phyloP scores from a whole-genome alignment of 2,329 filamentous ascomycete species.

The Alternaria alternata region DNA sequence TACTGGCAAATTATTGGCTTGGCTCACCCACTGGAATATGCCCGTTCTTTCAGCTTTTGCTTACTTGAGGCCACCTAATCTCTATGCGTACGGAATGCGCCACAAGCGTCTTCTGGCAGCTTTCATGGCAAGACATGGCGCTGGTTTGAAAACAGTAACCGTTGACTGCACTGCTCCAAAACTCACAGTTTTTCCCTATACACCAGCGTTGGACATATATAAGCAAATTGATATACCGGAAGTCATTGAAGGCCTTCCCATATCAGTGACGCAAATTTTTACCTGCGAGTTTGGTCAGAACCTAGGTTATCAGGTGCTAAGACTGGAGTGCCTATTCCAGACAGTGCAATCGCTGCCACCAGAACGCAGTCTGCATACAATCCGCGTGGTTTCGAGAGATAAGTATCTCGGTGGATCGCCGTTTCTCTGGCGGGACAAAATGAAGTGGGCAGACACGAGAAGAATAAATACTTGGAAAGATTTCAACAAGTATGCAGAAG shows the following conservation, averaged over 20 bases:
- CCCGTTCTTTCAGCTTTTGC: not conserved
- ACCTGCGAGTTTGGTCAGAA: not conserved
- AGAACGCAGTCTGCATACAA: not conserved
- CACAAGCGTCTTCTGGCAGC: not conserved
- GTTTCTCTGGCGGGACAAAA: not conserved
- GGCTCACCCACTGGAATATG: not conserved
- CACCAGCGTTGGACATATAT: not conserved
- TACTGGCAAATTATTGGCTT: not conserved
- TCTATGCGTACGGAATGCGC: not conserved
- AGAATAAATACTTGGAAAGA: not conserved
- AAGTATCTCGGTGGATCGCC: not conserved
- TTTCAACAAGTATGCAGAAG: not conserved
- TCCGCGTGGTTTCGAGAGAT: not conserved
- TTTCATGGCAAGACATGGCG: constrained; percentile 4
- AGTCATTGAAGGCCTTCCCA: not conserved
- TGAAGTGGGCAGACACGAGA: not conserved
- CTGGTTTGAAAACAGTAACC: not conserved
- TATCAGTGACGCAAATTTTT: not conserved
- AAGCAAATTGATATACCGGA: not conserved
- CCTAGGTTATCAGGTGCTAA: not conserved
- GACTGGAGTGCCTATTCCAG: not conserved
- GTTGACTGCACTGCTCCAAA: not conserved
- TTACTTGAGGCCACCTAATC: not conserved
- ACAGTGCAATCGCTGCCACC: not conserved
- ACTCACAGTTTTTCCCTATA: not conserved